Conservation (phyloP, 2,329 filamentous ascomycete species). For the Claviceps quebecensis region DNA sequence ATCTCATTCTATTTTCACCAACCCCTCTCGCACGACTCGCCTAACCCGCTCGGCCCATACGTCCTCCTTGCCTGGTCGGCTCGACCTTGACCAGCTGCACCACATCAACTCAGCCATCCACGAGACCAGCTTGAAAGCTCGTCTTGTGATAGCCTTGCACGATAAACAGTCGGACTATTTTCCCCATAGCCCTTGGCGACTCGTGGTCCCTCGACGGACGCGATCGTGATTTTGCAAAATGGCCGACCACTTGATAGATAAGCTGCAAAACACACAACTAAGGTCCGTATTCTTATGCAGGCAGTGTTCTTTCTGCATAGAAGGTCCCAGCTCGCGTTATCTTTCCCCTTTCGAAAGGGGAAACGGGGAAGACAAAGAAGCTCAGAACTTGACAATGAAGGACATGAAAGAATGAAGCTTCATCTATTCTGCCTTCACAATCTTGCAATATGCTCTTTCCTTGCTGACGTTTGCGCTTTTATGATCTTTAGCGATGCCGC, state of each 20-base stretch:
- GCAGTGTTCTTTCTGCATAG: neutral
- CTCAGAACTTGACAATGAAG: neutral
- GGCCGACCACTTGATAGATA: constrained; percentile 32
- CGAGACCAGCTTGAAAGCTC: neutral
- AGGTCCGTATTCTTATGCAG: constrained; percentile 18
- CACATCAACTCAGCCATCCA: neutral
- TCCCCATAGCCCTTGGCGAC: constrained; percentile 6
- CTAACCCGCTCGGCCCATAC: neutral
- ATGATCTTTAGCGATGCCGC: constrained; percentile 28
- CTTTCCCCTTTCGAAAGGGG: neutral
- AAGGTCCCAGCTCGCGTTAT: neutral
- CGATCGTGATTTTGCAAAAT: constrained; percentile 18
- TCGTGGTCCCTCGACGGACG: constrained; percentile 14
- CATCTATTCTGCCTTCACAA: neutral
- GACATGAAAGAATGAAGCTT: neutral
- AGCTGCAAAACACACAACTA: constrained; percentile 28
- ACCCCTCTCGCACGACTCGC: neutral
- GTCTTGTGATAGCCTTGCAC: constrained; percentile 12
- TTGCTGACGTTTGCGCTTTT: constrained; percentile 1
- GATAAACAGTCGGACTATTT: constrained; percentile 3
- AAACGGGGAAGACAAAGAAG: neutral
- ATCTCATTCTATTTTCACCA: neutral
- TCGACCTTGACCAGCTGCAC: neutral
- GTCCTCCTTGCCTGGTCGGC: neutral
- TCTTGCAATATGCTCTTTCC: neutral